Percentiles rank a stretch among this genome's conserved stretches.
Evolutionary conservation across 495 filamentous ascomycete species (phyloP).

Genomic region (Annulohypoxylon nitens): DNA sequence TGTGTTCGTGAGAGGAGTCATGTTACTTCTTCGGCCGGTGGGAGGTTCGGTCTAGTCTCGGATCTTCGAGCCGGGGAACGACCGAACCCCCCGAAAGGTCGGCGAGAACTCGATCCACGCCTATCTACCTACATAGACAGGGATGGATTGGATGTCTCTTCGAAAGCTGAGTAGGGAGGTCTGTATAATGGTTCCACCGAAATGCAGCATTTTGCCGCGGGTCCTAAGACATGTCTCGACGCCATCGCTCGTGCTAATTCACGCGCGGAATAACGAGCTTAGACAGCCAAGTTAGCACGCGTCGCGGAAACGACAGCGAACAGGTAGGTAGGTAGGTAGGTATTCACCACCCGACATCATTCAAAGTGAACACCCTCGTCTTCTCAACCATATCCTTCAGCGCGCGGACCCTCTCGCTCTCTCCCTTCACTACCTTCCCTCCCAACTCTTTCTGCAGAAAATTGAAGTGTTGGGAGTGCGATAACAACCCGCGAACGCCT

Average conservation of each 20-base stretch:
- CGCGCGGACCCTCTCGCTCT: constrained; percentile 18
- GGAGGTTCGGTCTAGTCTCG: constrained; percentile 14
- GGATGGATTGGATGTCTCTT: background rate
- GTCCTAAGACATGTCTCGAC: background rate
- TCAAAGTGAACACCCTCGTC: constrained; percentile 14
- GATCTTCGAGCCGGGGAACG: constrained; percentile 9
- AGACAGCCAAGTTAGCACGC: background rate
- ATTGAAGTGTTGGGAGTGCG: constrained; percentile 29
- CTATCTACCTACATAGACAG: too few relatives aligned
- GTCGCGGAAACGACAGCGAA: background rate
- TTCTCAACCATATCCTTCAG: constrained; percentile 35
- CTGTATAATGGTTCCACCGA: background rate
- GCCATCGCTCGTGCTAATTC: background rate
- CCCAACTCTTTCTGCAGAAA: constrained; percentile 35
- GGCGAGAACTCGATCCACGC: background rate
- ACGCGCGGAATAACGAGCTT: background rate
- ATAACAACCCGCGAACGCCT: constrained; percentile 20
- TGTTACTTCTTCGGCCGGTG: constrained; percentile 7
- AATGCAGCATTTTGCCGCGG: background rate
- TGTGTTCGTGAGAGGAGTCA: background rate
- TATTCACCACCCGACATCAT: constrained; percentile 33
- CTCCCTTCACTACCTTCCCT: background rate
- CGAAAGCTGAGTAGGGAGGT: background rate
- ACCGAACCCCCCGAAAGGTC: background rate
- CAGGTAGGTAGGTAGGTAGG: background rate